Evolutionary conservation across 306 rosid species (phyloP).

Genomic region (Trichosanthes truncata): DNA sequence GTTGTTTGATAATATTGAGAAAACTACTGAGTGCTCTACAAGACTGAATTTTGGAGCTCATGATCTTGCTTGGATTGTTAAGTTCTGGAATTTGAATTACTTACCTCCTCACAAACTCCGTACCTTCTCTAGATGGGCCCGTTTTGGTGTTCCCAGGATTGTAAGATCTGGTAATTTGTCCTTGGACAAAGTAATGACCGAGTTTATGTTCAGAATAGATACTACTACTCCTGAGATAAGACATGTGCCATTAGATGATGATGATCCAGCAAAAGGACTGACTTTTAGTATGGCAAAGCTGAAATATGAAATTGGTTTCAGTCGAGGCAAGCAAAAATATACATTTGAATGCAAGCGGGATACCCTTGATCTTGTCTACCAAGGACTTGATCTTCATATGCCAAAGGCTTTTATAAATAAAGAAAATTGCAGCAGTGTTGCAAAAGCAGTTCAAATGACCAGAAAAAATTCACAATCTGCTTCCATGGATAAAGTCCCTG

Average conservation of each 20-base stretch:
- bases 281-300: constrained; percentile 69
- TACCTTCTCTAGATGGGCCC: constrained; percentile 90
- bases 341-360: constrained; percentile 90
- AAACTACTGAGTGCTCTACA: constrained; percentile 46
- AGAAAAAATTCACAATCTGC: constrained; percentile 59
- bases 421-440: constrained; percentile 52
- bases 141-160: constrained; percentile 75
- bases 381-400: constrained; percentile 86
- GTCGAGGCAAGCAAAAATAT: constrained; percentile 90
- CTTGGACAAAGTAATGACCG: constrained; percentile 95
- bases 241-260: constrained; percentile 85
- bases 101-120: constrained; percentile 95
- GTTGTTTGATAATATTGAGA: constrained; percentile 31
- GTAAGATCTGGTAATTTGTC: constrained; percentile 91
- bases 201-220: constrained; percentile 87
- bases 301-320: constrained; percentile 64
- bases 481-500: constrained; percentile 42
- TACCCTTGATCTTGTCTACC: constrained; percentile 84
- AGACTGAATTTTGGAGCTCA: constrained; percentile 92
- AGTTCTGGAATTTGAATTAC: constrained; percentile 71
- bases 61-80: constrained; percentile 90
- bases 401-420: constrained; percentile 59
- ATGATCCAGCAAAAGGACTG: constrained; percentile 97
- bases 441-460: constrained; percentile 71
- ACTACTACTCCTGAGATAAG: constrained; percentile 69